phyloP scores from a whole-genome alignment of 2,329 filamentous ascomycete species.

The Elsinoe ampelina region DNA sequence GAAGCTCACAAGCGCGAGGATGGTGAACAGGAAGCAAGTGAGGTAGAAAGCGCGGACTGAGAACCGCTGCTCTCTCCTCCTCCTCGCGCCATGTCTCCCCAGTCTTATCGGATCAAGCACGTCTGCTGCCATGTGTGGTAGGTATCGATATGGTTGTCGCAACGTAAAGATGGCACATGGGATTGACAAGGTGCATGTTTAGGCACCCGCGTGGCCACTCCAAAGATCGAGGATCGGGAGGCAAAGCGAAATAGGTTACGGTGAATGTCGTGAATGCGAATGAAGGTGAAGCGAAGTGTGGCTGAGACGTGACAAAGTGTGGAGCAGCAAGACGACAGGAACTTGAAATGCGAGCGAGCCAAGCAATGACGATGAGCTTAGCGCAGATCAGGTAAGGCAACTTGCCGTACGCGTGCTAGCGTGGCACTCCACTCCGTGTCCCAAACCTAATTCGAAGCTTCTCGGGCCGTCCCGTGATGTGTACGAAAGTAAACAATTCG shows the following conservation, averaged over 20 bases:
- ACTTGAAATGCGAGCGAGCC: neutral
- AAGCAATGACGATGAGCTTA: neutral
- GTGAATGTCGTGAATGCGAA: neutral
- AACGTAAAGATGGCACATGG: conserved; percentile 10
- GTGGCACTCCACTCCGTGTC: no score
- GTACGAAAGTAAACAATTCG: conserved; percentile 1
- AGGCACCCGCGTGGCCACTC: conserved; percentile 4
- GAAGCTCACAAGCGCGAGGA: conserved; percentile 14
- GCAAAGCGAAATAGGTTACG: neutral
- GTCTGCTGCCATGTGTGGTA: conserved; percentile 7
- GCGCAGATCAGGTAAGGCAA: neutral
- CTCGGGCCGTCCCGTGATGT: neutral
- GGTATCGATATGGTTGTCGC: neutral
- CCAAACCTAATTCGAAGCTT: no score
- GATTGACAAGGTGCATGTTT: conserved; percentile 7
- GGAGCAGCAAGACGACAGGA: neutral
- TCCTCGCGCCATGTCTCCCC: conserved; percentile 3
- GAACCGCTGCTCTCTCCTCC: neutral
- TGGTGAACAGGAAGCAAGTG: conserved; percentile 13
- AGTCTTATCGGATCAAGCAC: neutral
- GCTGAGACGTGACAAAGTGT: neutral
- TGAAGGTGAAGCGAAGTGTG: neutral
- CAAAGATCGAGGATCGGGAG: neutral
- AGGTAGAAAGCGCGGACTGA: conserved; percentile 17
- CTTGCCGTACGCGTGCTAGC: no score